Evolutionary conservation across 306 rosid genomes (phyloP), one percentile per base, ranked within the genome.

Genomic region (Gynostemma pentaphyllum): DNA sequence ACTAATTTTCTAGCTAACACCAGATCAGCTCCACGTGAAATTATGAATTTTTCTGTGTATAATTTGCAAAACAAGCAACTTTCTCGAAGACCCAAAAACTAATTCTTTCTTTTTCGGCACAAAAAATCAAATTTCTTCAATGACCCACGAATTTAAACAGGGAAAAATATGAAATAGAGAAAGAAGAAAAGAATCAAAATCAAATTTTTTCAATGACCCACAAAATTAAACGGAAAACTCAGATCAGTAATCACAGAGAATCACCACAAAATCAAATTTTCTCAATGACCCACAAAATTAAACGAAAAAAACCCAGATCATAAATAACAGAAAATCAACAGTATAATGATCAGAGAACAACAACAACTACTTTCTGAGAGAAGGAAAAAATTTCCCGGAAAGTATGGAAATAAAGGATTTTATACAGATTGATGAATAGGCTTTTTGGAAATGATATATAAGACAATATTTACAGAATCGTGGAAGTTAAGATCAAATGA

Each of bases 381-480:
- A n/a, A n/a, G n/a, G n/a, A n/a, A n/a, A 42, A 60, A 49, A 13
- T 26, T 10, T 29, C 53, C 61, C 24, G 15, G 62, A 72, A 80
- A 70, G 69, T 62, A 72, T 55, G 56, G 22, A 12, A 49, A 19
- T 18, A n/a, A n/a, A n/a, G n/a, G n/a, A n/a, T n/a, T n/a, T n/a
- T n/a, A n/a, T n/a, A n/a, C n/a, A n/a, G n/a, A n/a, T n/a, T n/a
- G n/a, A n/a, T n/a, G n/a, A n/a, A n/a, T n/a, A n/a, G n/a, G n/a
- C n/a, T n/a, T n/a, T n/a, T n/a, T n/a, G n/a, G n/a, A n/a, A n/a
- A n/a, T n/a, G n/a, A n/a, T 11, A 10, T 4, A 18, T 14, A 7
- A 40, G 40, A 62, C 62, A 64, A 68, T 51, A 70, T 64, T n/a
- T 64, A 72, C 72, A 80, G 27, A 67, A 51, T 47, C 68, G 68